A percentile compares a stretch with the other conserved stretches of the same genome.
These are phyloP conservation scores for Malus hybrid DNA, from an alignment of 331 rosid species.

Conservation along the genomic window DNA sequence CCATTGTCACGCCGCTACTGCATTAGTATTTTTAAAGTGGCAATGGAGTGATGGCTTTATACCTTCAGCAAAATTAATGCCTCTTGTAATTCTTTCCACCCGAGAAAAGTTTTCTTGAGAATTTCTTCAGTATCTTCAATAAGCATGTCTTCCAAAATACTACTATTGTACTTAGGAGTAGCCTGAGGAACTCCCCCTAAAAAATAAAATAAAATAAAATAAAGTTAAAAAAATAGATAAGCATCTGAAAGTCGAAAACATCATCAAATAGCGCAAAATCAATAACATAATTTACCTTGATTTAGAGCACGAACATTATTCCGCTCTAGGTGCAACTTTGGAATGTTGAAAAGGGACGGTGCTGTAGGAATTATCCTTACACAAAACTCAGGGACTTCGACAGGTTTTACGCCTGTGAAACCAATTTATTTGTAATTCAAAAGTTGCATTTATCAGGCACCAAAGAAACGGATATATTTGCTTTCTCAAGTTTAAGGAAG, in stretches of 20 bases:
- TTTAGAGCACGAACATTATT: constrained; percentile 56
- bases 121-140: constrained; percentile 48
- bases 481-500: background rate
- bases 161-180: constrained; percentile 81
- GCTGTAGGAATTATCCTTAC: constrained; percentile 76
- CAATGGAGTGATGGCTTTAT: constrained; percentile 1
- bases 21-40: background rate
- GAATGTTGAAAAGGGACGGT: constrained; percentile 39
- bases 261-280: background rate
- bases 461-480: background rate
- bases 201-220: background rate
- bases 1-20: constrained; percentile 4
- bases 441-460: background rate
- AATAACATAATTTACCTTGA: constrained; percentile 38
- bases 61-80: constrained; percentile 77
- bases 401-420: constrained; percentile 45
- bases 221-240: constrained; percentile 7
- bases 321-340: constrained; percentile 58
- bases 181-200: constrained; percentile 50
- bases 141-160: constrained; percentile 89
- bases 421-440: background rate
- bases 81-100: constrained; percentile 64
- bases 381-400: constrained; percentile 44
- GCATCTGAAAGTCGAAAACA: background rate
- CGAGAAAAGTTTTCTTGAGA: constrained; percentile 39